Evolutionary conservation across 345 rosid species (phyloP).

Genomic region (Melastoma malabathricum): DNA sequence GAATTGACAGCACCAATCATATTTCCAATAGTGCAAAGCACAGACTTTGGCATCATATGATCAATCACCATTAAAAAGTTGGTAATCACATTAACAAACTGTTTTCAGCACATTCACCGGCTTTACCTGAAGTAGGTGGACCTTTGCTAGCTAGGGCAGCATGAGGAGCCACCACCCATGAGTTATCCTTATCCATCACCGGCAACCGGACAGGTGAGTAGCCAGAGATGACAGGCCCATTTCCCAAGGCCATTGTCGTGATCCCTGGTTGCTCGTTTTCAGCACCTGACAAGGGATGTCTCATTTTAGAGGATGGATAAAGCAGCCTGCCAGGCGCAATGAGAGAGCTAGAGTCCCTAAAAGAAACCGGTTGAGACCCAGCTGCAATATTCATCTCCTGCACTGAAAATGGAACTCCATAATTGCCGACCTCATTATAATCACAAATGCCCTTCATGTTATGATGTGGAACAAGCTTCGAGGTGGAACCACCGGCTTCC

Average conservation of each 20-base stretch:
- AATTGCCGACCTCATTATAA: conserved; percentile 29
- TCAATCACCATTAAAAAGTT: no score
- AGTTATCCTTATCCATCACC: conserved; percentile 57
- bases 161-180: conserved; percentile 50
- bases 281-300: conserved; percentile 31
- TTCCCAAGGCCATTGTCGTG: conserved; percentile 38
- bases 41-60: no score
- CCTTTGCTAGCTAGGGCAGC: conserved; percentile 42
- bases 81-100: conserved; percentile 19
- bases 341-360: conserved; percentile 39
- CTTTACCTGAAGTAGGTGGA: conserved; percentile 42
- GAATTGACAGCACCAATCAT: no score
- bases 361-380: conserved; percentile 36
- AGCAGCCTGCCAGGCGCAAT: conserved; percentile 31
- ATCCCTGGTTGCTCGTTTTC: conserved; percentile 23
- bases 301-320: conserved; percentile 24
- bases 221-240: conserved; percentile 56
- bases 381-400: conserved; percentile 29
- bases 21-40: no score
- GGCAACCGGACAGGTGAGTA: conserved; percentile 82
- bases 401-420: conserved; percentile 39
- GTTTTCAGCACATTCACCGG: conserved; percentile 17
- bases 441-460: conserved; percentile 10
- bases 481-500: conserved; percentile 76
- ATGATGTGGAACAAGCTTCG: conserved; percentile 16